Conservation (phyloP, 805 yeast genomes). For the Sungouiella blattae region DNA sequence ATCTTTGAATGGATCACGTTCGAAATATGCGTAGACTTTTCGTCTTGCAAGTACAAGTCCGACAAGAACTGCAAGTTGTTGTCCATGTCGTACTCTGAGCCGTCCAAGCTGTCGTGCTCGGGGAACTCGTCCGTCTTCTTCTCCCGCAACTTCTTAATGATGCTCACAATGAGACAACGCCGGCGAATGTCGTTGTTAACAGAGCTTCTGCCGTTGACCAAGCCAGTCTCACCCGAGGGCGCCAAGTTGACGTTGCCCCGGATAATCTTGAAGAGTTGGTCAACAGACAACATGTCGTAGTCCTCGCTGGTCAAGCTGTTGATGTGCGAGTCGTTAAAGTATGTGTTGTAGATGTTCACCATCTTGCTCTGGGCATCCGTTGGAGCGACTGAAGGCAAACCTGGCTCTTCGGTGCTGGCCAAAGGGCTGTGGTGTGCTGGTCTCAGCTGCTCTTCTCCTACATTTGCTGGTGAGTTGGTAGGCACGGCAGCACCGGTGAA, state of each 20-base stretch:
- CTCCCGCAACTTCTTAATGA: constrained; percentile 34
- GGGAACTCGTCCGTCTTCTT: constrained; percentile 34
- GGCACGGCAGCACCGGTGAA: background rate
- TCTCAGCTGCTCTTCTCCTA: background rate
- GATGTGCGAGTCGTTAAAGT: constrained; percentile 4
- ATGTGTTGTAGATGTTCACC: no score
- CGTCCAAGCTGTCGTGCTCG: constrained; percentile 28
- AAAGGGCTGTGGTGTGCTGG: background rate
- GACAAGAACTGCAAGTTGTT: constrained; percentile 37
- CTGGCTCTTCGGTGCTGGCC: background rate
- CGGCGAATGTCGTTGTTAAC: constrained; percentile 32
- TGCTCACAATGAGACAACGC: constrained; percentile 31
- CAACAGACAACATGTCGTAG: constrained; percentile 34
- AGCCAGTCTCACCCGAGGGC: background rate
- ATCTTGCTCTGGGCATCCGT: background rate
- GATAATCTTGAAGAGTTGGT: constrained; percentile 37
- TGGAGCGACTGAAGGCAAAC: background rate
- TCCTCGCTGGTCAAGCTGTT: constrained; percentile 35
- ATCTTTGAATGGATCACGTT: constrained; percentile 26
- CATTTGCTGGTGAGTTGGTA: background rate
- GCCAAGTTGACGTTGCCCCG: constrained; percentile 16
- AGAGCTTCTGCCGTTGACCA: constrained; percentile 11
- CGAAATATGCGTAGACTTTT: constrained; percentile 20
- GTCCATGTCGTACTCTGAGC: constrained; percentile 40
- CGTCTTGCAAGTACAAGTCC: constrained; percentile 38